Evolutionary conservation across 345 rosid species (phyloP).

Genomic region (Lagerstroemia speciosa): DNA sequence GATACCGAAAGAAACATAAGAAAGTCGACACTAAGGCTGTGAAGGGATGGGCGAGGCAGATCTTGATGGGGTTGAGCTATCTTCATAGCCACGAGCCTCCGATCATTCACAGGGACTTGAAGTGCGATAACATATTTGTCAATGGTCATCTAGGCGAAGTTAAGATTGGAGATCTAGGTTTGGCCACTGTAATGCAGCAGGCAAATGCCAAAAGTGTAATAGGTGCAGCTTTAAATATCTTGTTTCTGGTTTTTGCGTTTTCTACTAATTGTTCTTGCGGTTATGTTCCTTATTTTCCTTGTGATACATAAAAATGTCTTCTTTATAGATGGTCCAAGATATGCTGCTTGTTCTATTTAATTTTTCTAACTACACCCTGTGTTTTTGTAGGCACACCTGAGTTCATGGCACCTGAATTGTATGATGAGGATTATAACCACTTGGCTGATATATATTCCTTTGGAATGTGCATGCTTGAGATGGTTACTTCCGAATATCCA

Average conservation of each 20-base stretch:
- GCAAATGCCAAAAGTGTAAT: slow-evolving; percentile 88
- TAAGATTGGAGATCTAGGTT: slow-evolving; percentile 95
- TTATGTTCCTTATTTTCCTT: background rate
- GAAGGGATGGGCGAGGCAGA: slow-evolving; percentile 89
- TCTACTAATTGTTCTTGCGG: slow-evolving; percentile 11
- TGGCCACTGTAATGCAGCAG: slow-evolving; percentile 88
- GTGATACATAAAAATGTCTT: background rate
- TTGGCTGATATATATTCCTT: slow-evolving; percentile 42
- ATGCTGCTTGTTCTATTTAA: background rate
- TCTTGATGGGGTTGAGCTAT: slow-evolving; percentile 65
- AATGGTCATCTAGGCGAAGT: slow-evolving; percentile 96
- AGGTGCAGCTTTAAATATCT: slow-evolving; percentile 28
- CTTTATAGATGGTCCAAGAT: background rate
- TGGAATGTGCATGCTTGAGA: slow-evolving; percentile 47
- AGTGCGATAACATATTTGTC: slow-evolving; percentile 90
- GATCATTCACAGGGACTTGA: slow-evolving; percentile 84
- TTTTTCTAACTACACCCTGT: slow-evolving; percentile 1
- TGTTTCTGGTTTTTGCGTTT: background rate
- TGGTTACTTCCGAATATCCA: slow-evolving; percentile 42
- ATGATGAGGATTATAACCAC: slow-evolving; percentile 43
- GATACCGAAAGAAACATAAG: slow-evolving; percentile 85
- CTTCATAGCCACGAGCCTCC: slow-evolving; percentile 81
- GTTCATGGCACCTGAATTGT: slow-evolving; percentile 43
- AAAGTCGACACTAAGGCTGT: slow-evolving; percentile 78
- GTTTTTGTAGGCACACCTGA: slow-evolving; percentile 27